Conservation (phyloP, 2,329 filamentous ascomycete genomes). For the Paracoccidioides lutzii region DNA sequence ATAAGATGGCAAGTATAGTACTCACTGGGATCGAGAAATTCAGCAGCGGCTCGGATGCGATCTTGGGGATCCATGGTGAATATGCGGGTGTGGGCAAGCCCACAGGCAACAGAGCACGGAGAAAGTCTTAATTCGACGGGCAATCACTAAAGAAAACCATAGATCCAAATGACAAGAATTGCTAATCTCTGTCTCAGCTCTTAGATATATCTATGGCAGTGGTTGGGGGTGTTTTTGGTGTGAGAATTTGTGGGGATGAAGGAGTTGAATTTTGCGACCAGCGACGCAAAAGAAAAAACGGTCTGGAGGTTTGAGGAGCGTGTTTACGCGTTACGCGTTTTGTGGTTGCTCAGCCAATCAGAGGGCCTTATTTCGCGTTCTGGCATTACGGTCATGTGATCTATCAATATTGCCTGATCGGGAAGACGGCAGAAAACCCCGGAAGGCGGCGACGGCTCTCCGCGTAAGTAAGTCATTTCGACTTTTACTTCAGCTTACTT, state of each 20-base stretch:
- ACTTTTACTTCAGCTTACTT: too few species aligned
- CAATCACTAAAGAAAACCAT: too few species aligned
- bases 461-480: too few species aligned
- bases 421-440: neutral
- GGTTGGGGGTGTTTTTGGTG: too few species aligned
- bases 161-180: too few species aligned
- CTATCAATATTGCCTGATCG: neutral
- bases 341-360: conserved; percentile 1
- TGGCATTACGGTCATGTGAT: neutral
- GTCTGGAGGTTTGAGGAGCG: neutral
- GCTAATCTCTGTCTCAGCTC: too few species aligned
- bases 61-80: conserved; percentile 41
- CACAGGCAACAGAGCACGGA: neutral
- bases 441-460: too few species aligned
- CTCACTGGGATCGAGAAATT: conserved; percentile 89
- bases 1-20: conserved; percentile 6
- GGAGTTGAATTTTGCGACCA: too few species aligned
- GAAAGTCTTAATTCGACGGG: neutral
- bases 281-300: neutral
- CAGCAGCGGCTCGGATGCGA: conserved; percentile 73
- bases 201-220: too few species aligned
- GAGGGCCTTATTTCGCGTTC: neutral
- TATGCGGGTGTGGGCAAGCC: neutral
- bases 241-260: too few species aligned
- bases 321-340: conserved; percentile 7